Percentiles rank a stretch among this genome's conserved stretches.
These are phyloP conservation scores for Elaeagnus macrophylla DNA, from an alignment of 306 rosid species.

Conservation along the genomic window DNA sequence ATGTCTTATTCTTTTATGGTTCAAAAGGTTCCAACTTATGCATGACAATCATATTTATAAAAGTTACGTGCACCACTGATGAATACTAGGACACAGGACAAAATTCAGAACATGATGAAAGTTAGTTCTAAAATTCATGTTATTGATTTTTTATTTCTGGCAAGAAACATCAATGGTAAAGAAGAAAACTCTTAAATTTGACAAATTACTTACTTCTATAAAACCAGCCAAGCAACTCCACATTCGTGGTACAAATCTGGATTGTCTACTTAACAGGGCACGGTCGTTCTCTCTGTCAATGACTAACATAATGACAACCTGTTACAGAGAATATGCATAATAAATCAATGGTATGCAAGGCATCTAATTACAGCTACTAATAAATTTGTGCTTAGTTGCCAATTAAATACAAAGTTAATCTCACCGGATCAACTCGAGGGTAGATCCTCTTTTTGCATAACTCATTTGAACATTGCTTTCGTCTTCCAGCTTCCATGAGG, in stretches of 20 bases:
- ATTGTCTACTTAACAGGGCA: slow-evolving; percentile 57
- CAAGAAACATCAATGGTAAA: too few relatives aligned
- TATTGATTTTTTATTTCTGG: too few relatives aligned
- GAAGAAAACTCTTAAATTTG: neutral
- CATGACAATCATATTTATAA: too few relatives aligned
- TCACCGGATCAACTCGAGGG: slow-evolving; percentile 90
- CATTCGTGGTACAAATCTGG: slow-evolving; percentile 47
- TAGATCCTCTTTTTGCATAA: slow-evolving; percentile 65
- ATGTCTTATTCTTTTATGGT: too few relatives aligned
- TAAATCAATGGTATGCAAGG: slow-evolving; percentile 13
- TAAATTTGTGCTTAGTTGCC: neutral
- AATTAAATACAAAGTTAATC: slow-evolving; percentile 14
- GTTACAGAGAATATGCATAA: slow-evolving; percentile 13
- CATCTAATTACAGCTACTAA: neutral
- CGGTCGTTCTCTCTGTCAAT: slow-evolving; percentile 72
- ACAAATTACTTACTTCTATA: slow-evolving; percentile 48
- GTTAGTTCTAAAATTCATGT: too few relatives aligned
- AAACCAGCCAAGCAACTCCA: slow-evolving; percentile 94
- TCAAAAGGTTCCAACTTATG: too few relatives aligned
- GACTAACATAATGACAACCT: slow-evolving; percentile 92
- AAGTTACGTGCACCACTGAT: too few relatives aligned
- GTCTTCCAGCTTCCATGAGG: slow-evolving; percentile 65
- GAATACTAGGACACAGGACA: neutral
- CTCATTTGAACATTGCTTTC: slow-evolving; percentile 71
- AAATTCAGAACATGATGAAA: neutral